phyloP scores from a whole-genome alignment of 371 early-diverging fungal species.

The Sporodiniella umbellata region DNA sequence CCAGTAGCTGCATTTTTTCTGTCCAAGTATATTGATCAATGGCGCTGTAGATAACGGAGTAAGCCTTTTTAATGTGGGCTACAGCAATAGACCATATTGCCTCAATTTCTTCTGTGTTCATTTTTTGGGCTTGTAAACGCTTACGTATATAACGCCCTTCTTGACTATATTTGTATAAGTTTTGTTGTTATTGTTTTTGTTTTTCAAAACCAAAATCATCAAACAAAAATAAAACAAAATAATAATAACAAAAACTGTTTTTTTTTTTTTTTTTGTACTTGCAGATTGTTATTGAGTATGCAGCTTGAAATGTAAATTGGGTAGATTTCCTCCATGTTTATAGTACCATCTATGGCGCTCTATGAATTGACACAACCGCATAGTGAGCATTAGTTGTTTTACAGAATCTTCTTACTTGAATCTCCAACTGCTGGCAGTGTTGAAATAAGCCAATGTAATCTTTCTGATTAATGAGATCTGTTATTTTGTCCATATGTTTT shows the following conservation, averaged over 20 bases:
- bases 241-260: background rate
- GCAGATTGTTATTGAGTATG: constrained; percentile 25
- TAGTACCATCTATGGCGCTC: constrained; percentile 7
- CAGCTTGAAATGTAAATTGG: constrained; percentile 24
- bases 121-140: constrained; percentile 10
- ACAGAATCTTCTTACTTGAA: constrained; percentile 15
- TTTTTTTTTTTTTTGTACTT: constrained; percentile 5
- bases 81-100: constrained; percentile 24
- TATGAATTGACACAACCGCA: too few species aligned
- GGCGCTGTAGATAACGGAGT: constrained; percentile 17
- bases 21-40: constrained; percentile 24
- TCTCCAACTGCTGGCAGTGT: constrained; percentile 24
- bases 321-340: constrained; percentile 16
- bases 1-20: constrained; percentile 14
- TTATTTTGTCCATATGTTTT: constrained; percentile 4
- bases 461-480: constrained; percentile 1
- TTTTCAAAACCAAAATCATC: too few species aligned
- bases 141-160: constrained; percentile 28
- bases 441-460: constrained; percentile 16
- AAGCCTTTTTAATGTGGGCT: constrained; percentile 16
- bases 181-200: background rate
- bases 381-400: background rate
- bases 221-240: background rate
- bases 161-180: constrained; percentile 8
- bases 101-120: constrained; percentile 17